phyloP scores from a whole-genome alignment of 345 rosid genomes.

The Pistacia atlantica region DNA sequence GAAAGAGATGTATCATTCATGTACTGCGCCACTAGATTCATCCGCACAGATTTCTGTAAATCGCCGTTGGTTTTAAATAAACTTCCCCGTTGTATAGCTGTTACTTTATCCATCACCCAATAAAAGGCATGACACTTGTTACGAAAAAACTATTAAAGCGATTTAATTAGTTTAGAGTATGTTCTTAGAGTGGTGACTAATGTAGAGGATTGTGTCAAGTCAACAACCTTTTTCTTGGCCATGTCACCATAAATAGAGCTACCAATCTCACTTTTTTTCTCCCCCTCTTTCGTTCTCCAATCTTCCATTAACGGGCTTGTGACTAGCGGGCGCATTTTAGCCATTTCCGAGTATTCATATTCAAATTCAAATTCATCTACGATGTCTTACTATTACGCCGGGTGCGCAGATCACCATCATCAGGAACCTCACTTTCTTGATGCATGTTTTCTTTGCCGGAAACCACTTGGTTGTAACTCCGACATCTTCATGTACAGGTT shows the following conservation, averaged over 20 bases:
- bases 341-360: neutral
- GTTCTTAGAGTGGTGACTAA: constrained; percentile 13
- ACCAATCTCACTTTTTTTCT: neutral
- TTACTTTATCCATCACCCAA: neutral
- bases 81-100: neutral
- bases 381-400: constrained; percentile 39
- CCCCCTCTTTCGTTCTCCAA: neutral
- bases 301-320: neutral
- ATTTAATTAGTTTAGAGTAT: neutral
- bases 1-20: constrained; percentile 4
- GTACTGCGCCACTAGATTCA: constrained; percentile 8
- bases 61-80: constrained; percentile 18
- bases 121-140: neutral
- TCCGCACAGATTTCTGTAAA: constrained; percentile 15
- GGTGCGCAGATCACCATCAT: constrained; percentile 20
- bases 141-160: neutral
- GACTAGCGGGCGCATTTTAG: neutral
- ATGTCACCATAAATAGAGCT: constrained; percentile 9
- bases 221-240: neutral
- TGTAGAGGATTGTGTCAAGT: constrained; percentile 29
- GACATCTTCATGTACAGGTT: constrained; percentile 97
- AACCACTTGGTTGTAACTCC: constrained; percentile 57
- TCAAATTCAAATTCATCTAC: neutral
- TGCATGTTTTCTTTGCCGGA: constrained; percentile 70
- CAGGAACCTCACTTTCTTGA: constrained; percentile 68